Evolutionary conservation across 225 moss, liverwort and hornwort genomes (phyloP).

Genomic region (Polytrichum commune): DNA sequence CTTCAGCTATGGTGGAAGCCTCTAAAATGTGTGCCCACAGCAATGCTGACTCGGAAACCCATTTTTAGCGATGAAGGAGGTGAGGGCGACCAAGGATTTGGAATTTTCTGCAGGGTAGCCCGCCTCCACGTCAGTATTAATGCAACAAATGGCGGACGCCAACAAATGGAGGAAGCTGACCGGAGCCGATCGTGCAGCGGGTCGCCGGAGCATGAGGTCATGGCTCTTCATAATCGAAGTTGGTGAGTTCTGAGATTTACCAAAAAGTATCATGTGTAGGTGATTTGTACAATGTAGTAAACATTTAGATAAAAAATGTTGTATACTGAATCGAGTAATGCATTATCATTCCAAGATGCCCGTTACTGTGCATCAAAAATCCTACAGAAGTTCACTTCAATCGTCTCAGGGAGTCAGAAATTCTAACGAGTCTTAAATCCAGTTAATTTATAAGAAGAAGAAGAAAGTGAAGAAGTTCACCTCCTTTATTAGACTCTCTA

Average conservation of each 20-base stretch:
- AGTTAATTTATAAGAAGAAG: no score
- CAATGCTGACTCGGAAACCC: no score
- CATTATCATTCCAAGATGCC: not conserved
- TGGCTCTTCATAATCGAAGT: constrained; percentile 32
- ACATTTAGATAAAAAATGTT: not conserved
- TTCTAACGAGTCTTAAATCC: no score
- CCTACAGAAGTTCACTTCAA: not conserved
- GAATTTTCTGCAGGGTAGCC: no score
- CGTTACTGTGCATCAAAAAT: not conserved
- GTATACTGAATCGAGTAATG: not conserved
- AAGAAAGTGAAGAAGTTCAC: no score
- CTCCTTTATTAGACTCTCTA: no score
- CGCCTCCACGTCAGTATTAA: no score
- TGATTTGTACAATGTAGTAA: not conserved
- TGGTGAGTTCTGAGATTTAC: constrained; percentile 20
- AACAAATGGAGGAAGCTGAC: constrained; percentile 8
- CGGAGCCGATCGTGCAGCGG: constrained; percentile 4
- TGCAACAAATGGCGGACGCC: constrained; percentile 27
- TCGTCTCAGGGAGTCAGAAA: not conserved
- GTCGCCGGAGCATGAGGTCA: constrained; percentile 10
- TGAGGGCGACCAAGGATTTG: no score
- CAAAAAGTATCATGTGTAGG: not conserved
- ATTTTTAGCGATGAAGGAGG: no score
- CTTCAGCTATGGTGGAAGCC: no score
- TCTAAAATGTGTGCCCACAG: no score